Base-by-base conservation (phyloP, 2,329 filamentous ascomycete species). In the Sclerotinia spermophila region DNA sequence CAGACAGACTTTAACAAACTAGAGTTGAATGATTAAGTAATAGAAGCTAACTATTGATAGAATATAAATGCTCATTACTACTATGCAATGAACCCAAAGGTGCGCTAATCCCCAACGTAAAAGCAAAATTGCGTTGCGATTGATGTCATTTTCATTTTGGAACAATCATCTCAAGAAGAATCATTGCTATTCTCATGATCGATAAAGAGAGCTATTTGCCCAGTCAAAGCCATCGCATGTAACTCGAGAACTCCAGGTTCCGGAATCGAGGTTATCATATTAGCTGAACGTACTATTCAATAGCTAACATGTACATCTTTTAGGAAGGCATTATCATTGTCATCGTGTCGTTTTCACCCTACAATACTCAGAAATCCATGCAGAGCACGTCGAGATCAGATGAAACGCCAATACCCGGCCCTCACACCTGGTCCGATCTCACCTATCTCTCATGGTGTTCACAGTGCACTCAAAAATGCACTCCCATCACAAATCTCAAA, bases 161-260 rank as follows among this genome's bases (percentile, higher is more conserved):
- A 15, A 11, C 0, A 51, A 17, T 11, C n/a, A 51, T 27, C 27
- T 2, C 17, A 15, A 27, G 5, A n/a, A n/a, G n/a, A n/a, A n/a
- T n/a, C n/a, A n/a, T n/a, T n/a, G n/a, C n/a, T n/a, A n/a, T n/a
- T n/a, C n/a, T n/a, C n/a, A n/a, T n/a, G n/a, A n/a, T n/a, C n/a
- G n/a, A n/a, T n/a, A n/a, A n/a, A n/a, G n/a, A n/a, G n/a, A n/a
- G n/a, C n/a, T n/a, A n/a, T n/a, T n/a, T n/a, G n/a, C n/a, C n/a
- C n/a, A n/a, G n/a, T n/a, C n/a, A n/a, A n/a, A n/a, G n/a, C n/a
- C n/a, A n/a, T n/a, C n/a, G n/a, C n/a, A n/a, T n/a, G n/a, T n/a
- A n/a, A n/a, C n/a, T 7, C 0, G n/a, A 5, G 10, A 48, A n/a
- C 0, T 51, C n/a, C 27, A 1, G 5, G 15, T 1, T 51, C n/a